Base-by-base conservation (phyloP, 1,139 yeast species). In the Diutina neorugosa region DNA sequence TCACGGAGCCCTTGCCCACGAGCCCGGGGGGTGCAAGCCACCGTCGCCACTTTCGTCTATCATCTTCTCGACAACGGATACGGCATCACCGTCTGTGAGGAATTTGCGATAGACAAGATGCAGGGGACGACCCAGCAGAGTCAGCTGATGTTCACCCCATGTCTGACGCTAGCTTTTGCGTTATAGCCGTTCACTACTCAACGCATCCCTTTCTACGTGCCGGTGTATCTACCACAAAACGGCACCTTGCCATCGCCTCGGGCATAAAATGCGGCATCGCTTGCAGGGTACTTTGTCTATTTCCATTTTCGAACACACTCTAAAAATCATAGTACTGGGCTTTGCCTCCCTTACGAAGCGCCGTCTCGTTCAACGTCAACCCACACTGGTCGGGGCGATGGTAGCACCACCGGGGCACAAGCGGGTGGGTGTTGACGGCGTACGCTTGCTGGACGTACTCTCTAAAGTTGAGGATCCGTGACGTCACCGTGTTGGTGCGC, bases 351-450 rank as follows among this genome's bases (percentile, higher is more conserved):
- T 23, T 27, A 3, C 27, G 19, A 14, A 46, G 31, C 14, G 21
- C 41, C 19, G 58, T 58, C 54, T 60, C 64, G 51, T 60, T 58
- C 19, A 53, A 52, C 53, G 55, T 58, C 18, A 65, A 55, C 58
- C 71, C 77, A 61, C 80, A 75, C 34, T 70, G 64, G 59, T 69
- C 74, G 5, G 80, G 78, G 53, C 73, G 62, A 55, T 62, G 58
- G 55, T 68, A 57, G 56, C 80, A 76, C 57, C 63, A 71, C 56
- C 67, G 65, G 8, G 80, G 78, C 42, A 67, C 71, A 54, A 76
- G 62, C 1, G 78, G 76, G 23, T 46, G 40, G 23, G 50, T 46
- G 7, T 69, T 63, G 3, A 73, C 76, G 14, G 56, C 55, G 57
- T 71, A 62, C 0, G 76, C 77, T 52, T 68, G 57, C 6, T 69